Percentiles rank a stretch among this genome's conserved stretches.
These are phyloP conservation scores for Theobroma grandiflorum DNA, from an alignment of 441 rosid genomes.

Conservation along the genomic window DNA sequence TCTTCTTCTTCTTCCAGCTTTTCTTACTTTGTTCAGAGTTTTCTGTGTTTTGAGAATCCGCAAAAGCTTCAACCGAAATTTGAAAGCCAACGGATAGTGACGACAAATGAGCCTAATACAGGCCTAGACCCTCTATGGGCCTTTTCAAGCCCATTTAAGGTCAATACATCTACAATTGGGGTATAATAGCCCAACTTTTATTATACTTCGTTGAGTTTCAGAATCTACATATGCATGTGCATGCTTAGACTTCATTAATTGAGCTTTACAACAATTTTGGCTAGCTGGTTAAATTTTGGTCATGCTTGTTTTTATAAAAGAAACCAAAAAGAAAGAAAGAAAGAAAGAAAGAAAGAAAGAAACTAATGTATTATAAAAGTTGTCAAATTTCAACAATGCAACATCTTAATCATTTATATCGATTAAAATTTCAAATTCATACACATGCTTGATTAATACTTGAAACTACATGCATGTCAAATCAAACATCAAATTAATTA, in stretches of 20 bases:
- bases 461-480: not conserved
- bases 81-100: not conserved
- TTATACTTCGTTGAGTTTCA: no score
- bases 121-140: not conserved
- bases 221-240: no score
- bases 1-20: slow-evolving; percentile 18
- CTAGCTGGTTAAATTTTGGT: no score
- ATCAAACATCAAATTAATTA: not conserved
- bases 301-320: no score
- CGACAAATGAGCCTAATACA: not conserved
- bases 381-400: no score
- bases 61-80: not conserved
- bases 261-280: not conserved
- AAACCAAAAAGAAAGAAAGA: no score
- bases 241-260: not conserved
- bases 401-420: no score
- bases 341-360: no score
- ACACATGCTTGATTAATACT: not conserved
- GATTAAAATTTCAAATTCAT: no score
- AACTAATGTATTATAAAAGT: no score
- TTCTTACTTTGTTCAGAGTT: not conserved
- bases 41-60: not conserved
- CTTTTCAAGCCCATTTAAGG: not conserved
- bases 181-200: no score
- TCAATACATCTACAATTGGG: no score